Conservation (phyloP, 768 basidiomycete species). For the Serendipita sp. region DNA sequence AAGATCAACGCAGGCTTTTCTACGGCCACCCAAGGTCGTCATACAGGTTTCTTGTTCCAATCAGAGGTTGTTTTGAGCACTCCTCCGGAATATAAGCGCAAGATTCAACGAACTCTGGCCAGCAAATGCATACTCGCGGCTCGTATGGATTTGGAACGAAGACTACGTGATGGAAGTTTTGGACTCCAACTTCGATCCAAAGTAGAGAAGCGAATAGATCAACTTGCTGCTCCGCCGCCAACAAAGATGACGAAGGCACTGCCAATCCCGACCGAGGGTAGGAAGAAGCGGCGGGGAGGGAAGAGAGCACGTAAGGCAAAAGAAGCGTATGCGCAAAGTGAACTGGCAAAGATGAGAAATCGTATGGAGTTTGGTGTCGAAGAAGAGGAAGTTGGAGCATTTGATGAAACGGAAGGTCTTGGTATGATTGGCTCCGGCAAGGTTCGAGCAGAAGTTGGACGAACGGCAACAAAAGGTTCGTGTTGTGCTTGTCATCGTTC, state of each 20-base stretch:
- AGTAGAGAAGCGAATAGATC: slow-evolving; percentile 84
- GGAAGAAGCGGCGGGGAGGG: slow-evolving; percentile 79
- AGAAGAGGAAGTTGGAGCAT: slow-evolving; percentile 91
- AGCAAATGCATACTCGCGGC: slow-evolving; percentile 84
- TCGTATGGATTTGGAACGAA: slow-evolving; percentile 83
- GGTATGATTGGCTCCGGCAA: slow-evolving; percentile 93
- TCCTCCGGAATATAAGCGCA: slow-evolving; percentile 78
- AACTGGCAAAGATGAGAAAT: slow-evolving; percentile 92
- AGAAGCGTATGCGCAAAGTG: slow-evolving; percentile 93
- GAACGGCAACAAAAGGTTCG: slow-evolving; percentile 81
- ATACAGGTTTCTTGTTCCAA: slow-evolving; percentile 95
- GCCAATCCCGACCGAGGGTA: slow-evolving; percentile 88
- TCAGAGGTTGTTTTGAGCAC: slow-evolving; percentile 74
- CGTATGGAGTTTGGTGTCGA: slow-evolving; percentile 90
- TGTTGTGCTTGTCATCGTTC: slow-evolving; percentile 5
- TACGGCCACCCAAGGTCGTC: slow-evolving; percentile 66
- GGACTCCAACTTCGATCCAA: slow-evolving; percentile 69
- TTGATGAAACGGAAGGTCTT: slow-evolving; percentile 93
- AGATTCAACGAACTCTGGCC: slow-evolving; percentile 83
- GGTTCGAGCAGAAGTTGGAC: slow-evolving; percentile 73
- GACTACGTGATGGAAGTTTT: slow-evolving; percentile 68
- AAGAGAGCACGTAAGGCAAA: slow-evolving; percentile 98
- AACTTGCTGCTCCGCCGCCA: slow-evolving; percentile 85
- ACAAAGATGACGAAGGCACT: slow-evolving; percentile 85
- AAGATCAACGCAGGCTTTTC: slow-evolving; percentile 92